These are phyloP conservation scores for Alternaria ethzedia DNA, from an alignment of 2,329 filamentous ascomycete species.

Conservation along the genomic window DNA sequence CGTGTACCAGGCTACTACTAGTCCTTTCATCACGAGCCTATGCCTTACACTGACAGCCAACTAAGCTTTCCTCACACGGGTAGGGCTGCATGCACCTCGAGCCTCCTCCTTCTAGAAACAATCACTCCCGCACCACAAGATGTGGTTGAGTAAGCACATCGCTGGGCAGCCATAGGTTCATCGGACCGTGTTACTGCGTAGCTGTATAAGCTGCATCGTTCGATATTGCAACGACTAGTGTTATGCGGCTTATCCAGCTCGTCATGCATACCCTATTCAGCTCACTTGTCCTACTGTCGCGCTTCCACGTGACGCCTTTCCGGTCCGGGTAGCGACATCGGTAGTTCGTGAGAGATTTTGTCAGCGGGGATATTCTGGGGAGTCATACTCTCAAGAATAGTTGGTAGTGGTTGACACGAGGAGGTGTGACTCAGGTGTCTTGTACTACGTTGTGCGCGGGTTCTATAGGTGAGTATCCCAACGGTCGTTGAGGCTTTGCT, in stretches of 20 bases:
- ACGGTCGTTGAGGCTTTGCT: not conserved
- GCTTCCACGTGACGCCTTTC: not conserved
- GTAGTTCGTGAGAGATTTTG: not conserved
- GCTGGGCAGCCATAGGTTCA: not conserved
- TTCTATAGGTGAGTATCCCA: not conserved
- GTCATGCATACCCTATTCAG: not conserved
- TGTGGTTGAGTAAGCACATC: not conserved
- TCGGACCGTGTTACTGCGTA: not conserved
- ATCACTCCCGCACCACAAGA: not conserved
- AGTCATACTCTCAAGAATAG: not conserved
- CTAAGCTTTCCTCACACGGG: not conserved
- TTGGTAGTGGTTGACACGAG: not conserved
- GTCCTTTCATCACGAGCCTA: not conserved
- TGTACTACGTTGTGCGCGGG: not conserved
- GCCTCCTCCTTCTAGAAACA: not conserved
- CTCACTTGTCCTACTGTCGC: not conserved
- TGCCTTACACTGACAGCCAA: not conserved
- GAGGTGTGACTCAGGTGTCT: not conserved
- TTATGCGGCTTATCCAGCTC: not conserved
- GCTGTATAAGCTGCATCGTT: not conserved
- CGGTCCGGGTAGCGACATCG: not conserved
- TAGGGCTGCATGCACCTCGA: constrained; percentile 1
- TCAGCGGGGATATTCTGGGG: not conserved
- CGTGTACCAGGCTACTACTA: not conserved
- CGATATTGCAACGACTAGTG: not conserved